Base-by-base conservation (phyloP, 2,329 filamentous ascomycete genomes). In the Calonectria montana region DNA sequence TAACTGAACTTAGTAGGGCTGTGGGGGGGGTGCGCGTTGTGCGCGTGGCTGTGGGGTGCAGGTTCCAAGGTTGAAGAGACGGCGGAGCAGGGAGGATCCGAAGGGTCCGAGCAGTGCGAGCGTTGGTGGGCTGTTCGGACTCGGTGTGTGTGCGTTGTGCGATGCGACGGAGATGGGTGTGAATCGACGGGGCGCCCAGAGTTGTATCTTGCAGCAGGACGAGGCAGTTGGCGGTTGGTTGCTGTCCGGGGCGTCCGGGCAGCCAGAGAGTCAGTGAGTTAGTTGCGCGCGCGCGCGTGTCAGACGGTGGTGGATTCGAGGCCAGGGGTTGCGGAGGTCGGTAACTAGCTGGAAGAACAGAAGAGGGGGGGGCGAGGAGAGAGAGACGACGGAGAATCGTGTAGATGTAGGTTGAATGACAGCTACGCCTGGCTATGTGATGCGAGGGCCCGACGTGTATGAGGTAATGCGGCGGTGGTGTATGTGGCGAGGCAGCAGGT, bases 31-130 rank as follows among this genome's bases (percentile, higher is more conserved):
- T 67, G 65, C 53, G 65, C 35, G 43, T 48, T 48, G 65, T 39
- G 65, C 43, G 65, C 55, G 65, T 67, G 65, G 65, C 43, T 67
- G 65, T 67, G 65, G 65, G 65, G 65, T 67, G 53, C 37, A 23
- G 37, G 31, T 41, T 37, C 48, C 47, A 57, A 50, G 48, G 21
- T 61, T 35, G 53, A 41, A 31, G 35, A 39, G 31, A 65, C 63
- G 65, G 29, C 65, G 53, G 50, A 31, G 37, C 25, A 67, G 41
- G 59, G 65, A 48, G 45, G 65, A 41, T 67, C 65, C 65, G 65
- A 67, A 67, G 53, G 53, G 65, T 67, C 65, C 65, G 65, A 67
- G 65, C 41, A 67, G 55, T 35, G 65, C 53, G 55, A 31, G 16
- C 18, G 21, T 6, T 62, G 39, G 39, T 62, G 39, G 57, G 57